These are phyloP conservation scores for Metschnikowia santaceciliae DNA, from an alignment of 805 yeast species.

Conservation along the genomic window DNA sequence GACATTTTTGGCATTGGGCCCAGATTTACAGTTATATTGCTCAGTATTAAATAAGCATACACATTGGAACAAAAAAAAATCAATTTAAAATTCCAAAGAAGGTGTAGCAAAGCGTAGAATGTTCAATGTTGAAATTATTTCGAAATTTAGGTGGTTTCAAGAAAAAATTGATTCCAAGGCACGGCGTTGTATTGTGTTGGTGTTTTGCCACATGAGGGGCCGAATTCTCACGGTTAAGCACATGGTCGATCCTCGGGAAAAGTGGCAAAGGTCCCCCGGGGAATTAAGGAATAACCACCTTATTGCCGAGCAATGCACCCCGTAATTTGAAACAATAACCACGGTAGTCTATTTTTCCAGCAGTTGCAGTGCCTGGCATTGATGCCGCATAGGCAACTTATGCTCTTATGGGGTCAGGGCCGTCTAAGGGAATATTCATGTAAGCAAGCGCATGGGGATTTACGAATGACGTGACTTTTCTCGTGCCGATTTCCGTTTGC, in stretches of 20 bases:
- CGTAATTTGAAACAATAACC: background rate
- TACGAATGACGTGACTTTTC: conserved; percentile 5
- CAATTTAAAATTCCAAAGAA: too few relatives aligned
- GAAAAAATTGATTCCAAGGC: background rate
- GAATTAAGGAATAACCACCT: background rate
- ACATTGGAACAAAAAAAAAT: too few relatives aligned
- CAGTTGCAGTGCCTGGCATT: background rate
- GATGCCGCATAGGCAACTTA: background rate
- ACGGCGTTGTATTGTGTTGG: background rate
- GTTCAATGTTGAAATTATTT: background rate
- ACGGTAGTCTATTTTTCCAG: background rate
- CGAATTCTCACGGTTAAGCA: background rate
- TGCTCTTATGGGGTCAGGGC: conserved; percentile 1
- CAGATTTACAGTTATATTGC: too few relatives aligned
- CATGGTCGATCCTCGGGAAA: conserved; percentile 1
- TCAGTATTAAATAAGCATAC: too few relatives aligned
- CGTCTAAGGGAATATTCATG: background rate
- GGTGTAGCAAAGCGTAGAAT: background rate
- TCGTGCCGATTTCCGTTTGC: background rate
- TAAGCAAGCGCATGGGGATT: background rate
- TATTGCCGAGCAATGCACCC: conserved; percentile 1
- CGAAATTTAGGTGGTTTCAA: background rate
- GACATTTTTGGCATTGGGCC: too few relatives aligned
- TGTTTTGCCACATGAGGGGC: background rate
- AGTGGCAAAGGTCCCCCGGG: background rate